Evolutionary conservation across 352 stramenopile species (phyloP).

Genomic region (Phytopythium sindhum): DNA sequence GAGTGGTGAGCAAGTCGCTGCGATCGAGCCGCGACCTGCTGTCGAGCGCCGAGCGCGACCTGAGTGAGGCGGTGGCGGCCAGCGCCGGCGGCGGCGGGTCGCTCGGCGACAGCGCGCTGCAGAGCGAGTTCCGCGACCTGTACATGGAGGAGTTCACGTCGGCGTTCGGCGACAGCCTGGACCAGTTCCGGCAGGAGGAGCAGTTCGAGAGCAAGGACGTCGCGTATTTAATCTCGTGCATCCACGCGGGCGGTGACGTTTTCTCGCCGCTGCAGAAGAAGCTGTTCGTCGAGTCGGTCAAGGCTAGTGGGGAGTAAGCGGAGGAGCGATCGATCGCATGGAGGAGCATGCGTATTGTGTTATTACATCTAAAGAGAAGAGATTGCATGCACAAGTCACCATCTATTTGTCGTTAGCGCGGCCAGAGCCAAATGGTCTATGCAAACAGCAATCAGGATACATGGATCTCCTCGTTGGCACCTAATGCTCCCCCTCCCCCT

Average conservation of each 20-base stretch:
- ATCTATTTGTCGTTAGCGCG: not conserved
- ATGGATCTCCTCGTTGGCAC: not conserved
- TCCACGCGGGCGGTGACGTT: slow-evolving; percentile 73
- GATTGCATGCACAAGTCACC: not conserved
- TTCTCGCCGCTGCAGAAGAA: slow-evolving; percentile 82
- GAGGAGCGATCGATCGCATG: too few relatives aligned
- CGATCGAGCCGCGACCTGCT: slow-evolving; percentile 55
- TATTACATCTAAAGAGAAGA: not conserved
- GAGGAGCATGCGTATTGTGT: not conserved
- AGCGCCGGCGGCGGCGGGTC: slow-evolving; percentile 8
- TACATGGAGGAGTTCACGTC: slow-evolving; percentile 87
- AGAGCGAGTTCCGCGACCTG: slow-evolving; percentile 65
- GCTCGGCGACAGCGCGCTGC: slow-evolving; percentile 14
- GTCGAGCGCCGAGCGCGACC: slow-evolving; percentile 38
- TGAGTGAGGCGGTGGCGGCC: slow-evolving; percentile 23
- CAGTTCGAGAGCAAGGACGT: slow-evolving; percentile 86
- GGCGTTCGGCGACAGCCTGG: slow-evolving; percentile 79
- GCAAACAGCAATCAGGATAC: slow-evolving; percentile 3
- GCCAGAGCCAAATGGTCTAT: not conserved
- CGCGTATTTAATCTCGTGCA: slow-evolving; percentile 87
- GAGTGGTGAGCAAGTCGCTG: slow-evolving; percentile 45
- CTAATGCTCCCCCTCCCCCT: not conserved
- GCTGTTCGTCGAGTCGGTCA: slow-evolving; percentile 71
- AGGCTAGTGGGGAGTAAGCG: slow-evolving; percentile 15
- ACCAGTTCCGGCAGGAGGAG: slow-evolving; percentile 84